These are phyloP conservation scores for Styphnolobium japonicum DNA, from an alignment of 306 rosid genomes.

Conservation along the genomic window DNA sequence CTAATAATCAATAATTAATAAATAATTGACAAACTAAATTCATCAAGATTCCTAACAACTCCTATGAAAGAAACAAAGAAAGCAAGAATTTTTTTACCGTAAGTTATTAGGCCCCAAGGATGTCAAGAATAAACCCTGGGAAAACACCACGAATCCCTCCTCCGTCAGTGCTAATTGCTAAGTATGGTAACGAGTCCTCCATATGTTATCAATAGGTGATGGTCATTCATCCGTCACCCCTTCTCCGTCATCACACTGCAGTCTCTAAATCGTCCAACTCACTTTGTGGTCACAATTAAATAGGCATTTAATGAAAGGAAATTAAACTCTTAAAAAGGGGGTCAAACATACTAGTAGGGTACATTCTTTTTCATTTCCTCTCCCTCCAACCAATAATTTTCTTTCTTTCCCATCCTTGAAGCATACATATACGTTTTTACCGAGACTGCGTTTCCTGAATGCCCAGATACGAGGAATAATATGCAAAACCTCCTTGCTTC, in stretches of 20 bases:
- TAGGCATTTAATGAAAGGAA: background rate
- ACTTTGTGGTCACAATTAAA: background rate
- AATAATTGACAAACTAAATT: too few species aligned
- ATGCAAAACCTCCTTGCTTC: conserved; percentile 48
- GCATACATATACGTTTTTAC: too few species aligned
- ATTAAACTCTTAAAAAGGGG: background rate
- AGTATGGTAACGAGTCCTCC: background rate
- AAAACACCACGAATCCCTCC: background rate
- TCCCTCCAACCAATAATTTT: background rate
- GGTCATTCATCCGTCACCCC: background rate
- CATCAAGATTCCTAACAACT: too few species aligned
- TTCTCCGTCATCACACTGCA: background rate
- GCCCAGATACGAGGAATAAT: conserved; percentile 10
- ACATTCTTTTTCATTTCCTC: background rate
- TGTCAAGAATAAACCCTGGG: background rate
- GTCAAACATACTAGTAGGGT: too few species aligned
- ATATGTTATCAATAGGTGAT: background rate
- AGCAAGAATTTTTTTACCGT: background rate
- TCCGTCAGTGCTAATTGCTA: too few species aligned
- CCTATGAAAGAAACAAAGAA: background rate
- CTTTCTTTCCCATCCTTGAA: background rate
- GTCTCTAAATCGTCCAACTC: background rate
- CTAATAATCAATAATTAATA: too few species aligned
- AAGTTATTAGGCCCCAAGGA: background rate
- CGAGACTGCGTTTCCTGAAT: background rate